Base-by-base conservation (phyloP, 1,139 yeast genomes). In the Scheffersomyces segobiensis region DNA sequence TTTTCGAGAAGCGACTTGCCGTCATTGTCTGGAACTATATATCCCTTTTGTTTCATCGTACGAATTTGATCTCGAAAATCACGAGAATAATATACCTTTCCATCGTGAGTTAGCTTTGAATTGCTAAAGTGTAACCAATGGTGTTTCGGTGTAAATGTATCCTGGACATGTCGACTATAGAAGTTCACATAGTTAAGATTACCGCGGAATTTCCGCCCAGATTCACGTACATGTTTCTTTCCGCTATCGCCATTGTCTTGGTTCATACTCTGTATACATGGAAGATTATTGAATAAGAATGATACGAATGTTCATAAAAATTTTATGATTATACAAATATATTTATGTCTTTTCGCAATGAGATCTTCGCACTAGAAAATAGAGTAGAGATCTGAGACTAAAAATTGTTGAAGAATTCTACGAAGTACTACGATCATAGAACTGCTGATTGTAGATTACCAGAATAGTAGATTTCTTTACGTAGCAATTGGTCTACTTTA, bases 121-220 rank as follows among this genome's bases (percentile, higher is more conserved):
- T 48, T 58, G 49, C 22, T 52, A 52, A 47, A 60, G 53, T 19
- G 20, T 21, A n/a, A 17, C 42, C 42, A 32, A 32, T 12, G 7
- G 17, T 32, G 42, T 32, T 32, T 48, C 8, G 26, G 24, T n/a
- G 59, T 62, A 18, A 63, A 52, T 4, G 65, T 52, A 26, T 63
- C 66, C 7, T 18, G 19, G 10, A 62, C 66, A 54, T 56, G 57
- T 32, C 62, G 62, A 54, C 68, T 63, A 57, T 63, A 68, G 50
- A 64, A 62, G 26, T 55, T 53, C n/a, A 62, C 60, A 52, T 67
- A 68, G 52, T 63, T 62, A 56, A 48, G 51, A 50, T 65, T 65
- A 3, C 67, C 68, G 21, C 60, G 59, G 49, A 60, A 62, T 19
- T 51, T 54, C 2, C 65, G 61, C 26, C 52, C 55, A 48, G 20